Percentiles rank a stretch among this genome's conserved stretches.
Evolutionary conservation across 2,329 filamentous ascomycete genomes (phyloP).

Genomic region (Corniculantispora saksenae): DNA sequence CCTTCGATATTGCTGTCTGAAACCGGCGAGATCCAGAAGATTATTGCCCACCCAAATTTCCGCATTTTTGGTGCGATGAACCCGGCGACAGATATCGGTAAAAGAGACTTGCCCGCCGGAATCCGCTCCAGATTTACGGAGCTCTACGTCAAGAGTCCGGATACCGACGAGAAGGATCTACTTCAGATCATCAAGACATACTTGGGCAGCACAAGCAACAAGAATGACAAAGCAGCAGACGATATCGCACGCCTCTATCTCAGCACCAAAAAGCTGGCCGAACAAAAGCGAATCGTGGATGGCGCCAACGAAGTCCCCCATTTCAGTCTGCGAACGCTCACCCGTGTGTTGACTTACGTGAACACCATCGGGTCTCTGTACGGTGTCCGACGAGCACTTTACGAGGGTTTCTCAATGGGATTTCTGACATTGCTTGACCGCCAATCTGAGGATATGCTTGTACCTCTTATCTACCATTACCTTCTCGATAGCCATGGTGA

Average conservation of each 20-base stretch:
- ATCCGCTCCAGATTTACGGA: conserved; percentile 93
- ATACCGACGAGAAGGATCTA: conserved; percentile 82
- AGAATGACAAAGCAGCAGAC: conserved; percentile 71
- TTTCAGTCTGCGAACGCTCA: conserved; percentile 93
- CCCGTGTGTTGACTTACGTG: conserved; percentile 85
- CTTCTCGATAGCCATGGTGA: conserved; percentile 71
- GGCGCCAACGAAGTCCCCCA: conserved; percentile 95
- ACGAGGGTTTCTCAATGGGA: conserved; percentile 97
- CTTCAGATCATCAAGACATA: conserved; percentile 88
- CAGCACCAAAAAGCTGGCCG: conserved; percentile 78
- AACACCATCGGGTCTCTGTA: conserved; percentile 82
- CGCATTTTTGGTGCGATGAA: conserved; percentile 99
- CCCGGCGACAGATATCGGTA: conserved; percentile 94
- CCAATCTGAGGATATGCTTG: conserved; percentile 75
- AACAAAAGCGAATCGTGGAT: conserved; percentile 84
- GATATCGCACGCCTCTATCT: conserved; percentile 88
- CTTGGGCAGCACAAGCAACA: conserved; percentile 69
- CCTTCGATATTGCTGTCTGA: conserved; percentile 90
- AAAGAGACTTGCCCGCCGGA: conserved; percentile 86
- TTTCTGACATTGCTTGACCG: conserved; percentile 87
- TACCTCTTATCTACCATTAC: conserved; percentile 78
- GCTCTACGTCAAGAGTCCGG: conserved; percentile 88
- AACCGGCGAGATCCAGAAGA: conserved; percentile 87
- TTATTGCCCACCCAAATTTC: conserved; percentile 88
- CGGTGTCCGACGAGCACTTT: conserved; percentile 80